Evolutionary conservation across 2,329 filamentous ascomycete genomes (phyloP).

Genomic region (Paraconiothyrium sp.): DNA sequence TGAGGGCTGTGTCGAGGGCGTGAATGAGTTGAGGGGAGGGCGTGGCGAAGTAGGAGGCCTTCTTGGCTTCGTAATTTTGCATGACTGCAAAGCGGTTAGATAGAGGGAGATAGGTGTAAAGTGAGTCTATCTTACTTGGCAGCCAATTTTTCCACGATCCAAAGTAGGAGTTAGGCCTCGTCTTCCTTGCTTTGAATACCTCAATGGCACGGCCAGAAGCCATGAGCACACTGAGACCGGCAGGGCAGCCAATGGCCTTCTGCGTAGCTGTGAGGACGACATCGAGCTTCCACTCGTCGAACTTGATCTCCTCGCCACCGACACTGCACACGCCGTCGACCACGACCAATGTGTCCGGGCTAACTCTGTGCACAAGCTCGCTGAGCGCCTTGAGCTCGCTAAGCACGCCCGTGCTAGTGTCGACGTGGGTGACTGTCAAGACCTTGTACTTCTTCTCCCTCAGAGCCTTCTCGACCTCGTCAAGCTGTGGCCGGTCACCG

Average conservation of each 20-base stretch:
- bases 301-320: slow-evolving; percentile 92
- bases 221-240: slow-evolving; percentile 93
- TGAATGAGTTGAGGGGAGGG: slow-evolving; percentile 93
- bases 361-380: slow-evolving; percentile 84
- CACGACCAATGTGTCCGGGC: slow-evolving; percentile 88
- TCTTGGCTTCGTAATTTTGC: slow-evolving; percentile 98
- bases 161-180: slow-evolving; percentile 87
- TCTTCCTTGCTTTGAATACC: slow-evolving; percentile 80
- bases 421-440: slow-evolving; percentile 94
- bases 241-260: slow-evolving; percentile 95
- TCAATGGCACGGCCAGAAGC: slow-evolving; percentile 89
- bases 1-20: slow-evolving; percentile 88
- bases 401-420: slow-evolving; percentile 95
- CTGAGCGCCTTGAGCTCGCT: slow-evolving; percentile 88
- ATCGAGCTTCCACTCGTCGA: slow-evolving; percentile 94
- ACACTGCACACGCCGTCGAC: slow-evolving; percentile 98
- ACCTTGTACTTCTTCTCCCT: slow-evolving; percentile 93
- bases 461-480: slow-evolving; percentile 87
- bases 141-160: slow-evolving; percentile 97
- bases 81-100: slow-evolving; percentile 70
- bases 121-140: slow-evolving; percentile 68
- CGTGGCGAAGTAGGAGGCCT: slow-evolving; percentile 97
- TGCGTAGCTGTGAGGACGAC: slow-evolving; percentile 93
- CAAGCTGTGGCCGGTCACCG: slow-evolving; percentile 84
- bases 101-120: too few relatives aligned